These are phyloP conservation scores for Stentor roeselii DNA, from an alignment of 73 alveolate genomes.

Conservation along the genomic window DNA sequence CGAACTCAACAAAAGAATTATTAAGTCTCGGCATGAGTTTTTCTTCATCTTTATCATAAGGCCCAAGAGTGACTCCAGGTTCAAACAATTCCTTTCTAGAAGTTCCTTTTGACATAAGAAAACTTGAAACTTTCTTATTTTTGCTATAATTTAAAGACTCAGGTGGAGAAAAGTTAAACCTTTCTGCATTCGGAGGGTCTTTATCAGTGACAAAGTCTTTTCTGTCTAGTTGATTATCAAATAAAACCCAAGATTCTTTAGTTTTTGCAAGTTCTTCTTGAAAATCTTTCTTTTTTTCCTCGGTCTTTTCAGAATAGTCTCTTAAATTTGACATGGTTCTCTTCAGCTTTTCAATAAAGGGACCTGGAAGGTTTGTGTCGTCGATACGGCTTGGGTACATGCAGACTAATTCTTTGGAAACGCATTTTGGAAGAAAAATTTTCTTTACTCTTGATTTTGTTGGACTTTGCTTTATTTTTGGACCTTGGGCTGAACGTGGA, in stretches of 20 bases:
- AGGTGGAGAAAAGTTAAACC: not conserved
- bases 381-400: not conserved
- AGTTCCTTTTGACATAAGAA: not conserved
- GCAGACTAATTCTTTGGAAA: not conserved
- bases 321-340: not conserved
- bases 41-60: slow-evolving; percentile 22
- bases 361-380: not conserved
- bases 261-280: not conserved
- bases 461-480: not conserved
- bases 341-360: not conserved
- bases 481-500: slow-evolving; percentile 17
- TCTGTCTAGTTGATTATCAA: not conserved
- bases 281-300: not conserved
- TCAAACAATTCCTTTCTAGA: not conserved
- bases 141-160: not conserved
- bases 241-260: not conserved
- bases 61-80: slow-evolving; percentile 13
- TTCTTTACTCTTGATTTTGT: not conserved
- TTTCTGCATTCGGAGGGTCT: not conserved
- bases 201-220: not conserved
- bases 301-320: not conserved
- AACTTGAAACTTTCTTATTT: not conserved
- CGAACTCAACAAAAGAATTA: not conserved
- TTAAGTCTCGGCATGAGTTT: slow-evolving; percentile 19
- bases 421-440: not conserved